Base-by-base conservation (phyloP, 768 basidiomycete species). In the Mycena maculata region DNA sequence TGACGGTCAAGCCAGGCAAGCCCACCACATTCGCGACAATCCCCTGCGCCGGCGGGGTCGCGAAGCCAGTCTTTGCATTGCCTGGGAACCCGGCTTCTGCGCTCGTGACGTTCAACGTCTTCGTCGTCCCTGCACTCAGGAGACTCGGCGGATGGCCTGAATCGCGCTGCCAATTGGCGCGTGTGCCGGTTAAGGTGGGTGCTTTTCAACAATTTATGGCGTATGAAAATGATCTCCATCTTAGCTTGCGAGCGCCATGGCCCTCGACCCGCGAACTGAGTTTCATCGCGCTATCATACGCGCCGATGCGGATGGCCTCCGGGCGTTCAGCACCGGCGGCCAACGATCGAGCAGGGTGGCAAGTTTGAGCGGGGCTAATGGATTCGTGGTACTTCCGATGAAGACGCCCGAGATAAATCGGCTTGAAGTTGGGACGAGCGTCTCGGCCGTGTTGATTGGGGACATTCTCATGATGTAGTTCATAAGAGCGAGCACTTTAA, bases 61-160 rank as follows among this genome's bases (percentile, higher is more conserved):
- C 76, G 31, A 93, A 91, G 71, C 89, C 90, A 6, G 73, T 94
- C 13, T 96, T 97, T 73, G 94, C 93, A 0, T 85, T 97, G 2
- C 95, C 95, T 0, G 95, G 95, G 1, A 96, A 96, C 75, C 95
- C 95, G 0, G 95, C 95, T 0, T 90, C 90, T 4, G 95, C 95
- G 18, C 83, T 97, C 22, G 94, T 95, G 15, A 94, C 89, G 9
- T 95, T 95, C 78, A 85, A 93, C 71, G 75, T 95, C 2, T 95
- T 95, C 73, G 94, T 95, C 20, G 75, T 96, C 0, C 95, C 95
- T 9, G 92, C 93, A 11, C 80, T 96, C 48, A 80, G 94, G 63
- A 84, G 77, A 58, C 77, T 95, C 47, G 92, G 90, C 1, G 93
- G 93, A 3, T 94, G 87, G 87, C 84, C 84, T 0, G 75, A 76